Evolutionary conservation across 352 stramenopile species (phyloP), one percentile per base, ranked within the genome.

Genomic region (Globisporangium viniferum): DNA sequence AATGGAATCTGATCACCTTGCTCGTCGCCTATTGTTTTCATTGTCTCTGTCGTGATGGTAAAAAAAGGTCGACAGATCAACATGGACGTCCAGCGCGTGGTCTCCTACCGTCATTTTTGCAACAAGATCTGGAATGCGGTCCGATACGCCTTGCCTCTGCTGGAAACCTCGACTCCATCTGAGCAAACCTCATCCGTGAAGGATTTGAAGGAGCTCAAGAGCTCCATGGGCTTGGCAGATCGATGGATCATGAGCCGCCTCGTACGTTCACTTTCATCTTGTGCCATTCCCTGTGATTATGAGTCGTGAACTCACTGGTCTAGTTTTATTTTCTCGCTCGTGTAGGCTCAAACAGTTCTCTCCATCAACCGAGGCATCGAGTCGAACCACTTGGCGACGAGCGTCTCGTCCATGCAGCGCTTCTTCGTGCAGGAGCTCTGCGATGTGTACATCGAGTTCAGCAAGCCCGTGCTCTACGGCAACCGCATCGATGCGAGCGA

Each of bases 71-170:
- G 86, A 18, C 85, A 96, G 49, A 96, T 96, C 72, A 95, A 96
- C 64, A 92, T 96, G 84, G 88, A 96, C 60, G 71, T 95, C 15
- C 84, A 95, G 67, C 81, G 87, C 14, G 85, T 96, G 9, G 81
- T 95, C 8, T 92, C 86, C 5, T 90, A 90, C 54, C 87, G 89
- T 8, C 86, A 95, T 67, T 95, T 96, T 61, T 96, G 89, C 80
- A 96, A 96, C 71, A 96, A 96, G 70, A 73, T 96, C 67, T 96
- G 89, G 89, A 94, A 96, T 65, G 89, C 86, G 6, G 81, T 93
- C 1, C 82, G 86, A 20, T 96, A 90, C 24, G 86, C 87, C 22
- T 62, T 95, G 15, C 84, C 88, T 44, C 69, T 93, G 22, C 68
- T 93, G 12, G 68, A 88, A 61, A 63, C 66, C 1, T 59, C 66